Conservation (phyloP, 2,329 filamentous ascomycete species). For the Hypoxylon rubiginosum region DNA sequence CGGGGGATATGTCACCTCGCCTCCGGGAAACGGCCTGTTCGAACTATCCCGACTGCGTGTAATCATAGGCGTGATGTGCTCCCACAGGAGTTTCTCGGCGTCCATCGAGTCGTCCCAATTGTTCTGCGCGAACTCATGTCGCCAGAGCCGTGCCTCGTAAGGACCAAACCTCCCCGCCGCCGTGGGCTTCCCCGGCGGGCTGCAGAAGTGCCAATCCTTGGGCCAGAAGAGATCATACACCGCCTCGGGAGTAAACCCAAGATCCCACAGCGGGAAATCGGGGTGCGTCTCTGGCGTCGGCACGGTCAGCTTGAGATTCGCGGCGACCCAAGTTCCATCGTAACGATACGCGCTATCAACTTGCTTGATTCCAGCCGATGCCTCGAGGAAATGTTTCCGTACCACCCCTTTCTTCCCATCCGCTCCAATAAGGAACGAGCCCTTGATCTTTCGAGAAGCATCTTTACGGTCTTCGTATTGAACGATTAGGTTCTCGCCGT, state of each 20-base stretch:
- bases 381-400: conserved; percentile 61
- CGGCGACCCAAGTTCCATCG: conserved; percentile 61
- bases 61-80: conserved; percentile 48
- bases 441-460: conserved; percentile 16
- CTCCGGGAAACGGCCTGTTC: conserved; percentile 31
- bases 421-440: conserved; percentile 56
- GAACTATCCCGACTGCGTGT: conserved; percentile 51
- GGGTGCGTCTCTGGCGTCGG: conserved; percentile 63
- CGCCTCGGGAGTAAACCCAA: conserved; percentile 60
- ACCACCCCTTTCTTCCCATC: conserved; percentile 63
- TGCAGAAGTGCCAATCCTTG: conserved; percentile 59
- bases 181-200: conserved; percentile 57
- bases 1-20: conserved; percentile 54
- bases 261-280: conserved; percentile 61
- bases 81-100: conserved; percentile 51
- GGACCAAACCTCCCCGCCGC: conserved; percentile 61
- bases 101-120: conserved; percentile 50
- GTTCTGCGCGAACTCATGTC: conserved; percentile 56
- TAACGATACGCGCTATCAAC: conserved; percentile 53
- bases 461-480: conserved; percentile 37
- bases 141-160: conserved; percentile 57
- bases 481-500: conserved; percentile 17
- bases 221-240: conserved; percentile 65
- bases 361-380: conserved; percentile 54
- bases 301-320: conserved; percentile 59